These are phyloP conservation scores for Leishmania major DNA, from an alignment of 208 protist species.

Conservation along the genomic window DNA sequence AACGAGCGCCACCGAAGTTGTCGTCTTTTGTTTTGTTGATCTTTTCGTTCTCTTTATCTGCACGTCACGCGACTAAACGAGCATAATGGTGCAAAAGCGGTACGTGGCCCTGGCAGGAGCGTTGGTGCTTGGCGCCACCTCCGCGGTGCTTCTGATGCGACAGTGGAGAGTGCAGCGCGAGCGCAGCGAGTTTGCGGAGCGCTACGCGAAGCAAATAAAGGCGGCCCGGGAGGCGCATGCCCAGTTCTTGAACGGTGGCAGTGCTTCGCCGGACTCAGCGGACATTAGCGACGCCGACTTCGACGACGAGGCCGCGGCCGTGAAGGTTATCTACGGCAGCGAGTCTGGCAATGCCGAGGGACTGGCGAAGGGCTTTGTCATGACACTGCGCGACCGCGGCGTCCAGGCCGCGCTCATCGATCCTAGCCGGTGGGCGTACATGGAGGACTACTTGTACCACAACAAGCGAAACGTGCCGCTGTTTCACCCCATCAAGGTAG, in stretches of 20 bases:
- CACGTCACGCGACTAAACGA: not conserved
- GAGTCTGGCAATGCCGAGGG: constrained; percentile 72
- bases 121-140: constrained; percentile 4
- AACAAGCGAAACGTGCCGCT: constrained; percentile 23
- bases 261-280: constrained; percentile 5
- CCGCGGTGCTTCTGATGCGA: constrained; percentile 8
- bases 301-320: not conserved
- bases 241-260: not conserved
- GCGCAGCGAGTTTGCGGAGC: constrained; percentile 41
- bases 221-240: constrained; percentile 20
- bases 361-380: constrained; percentile 61
- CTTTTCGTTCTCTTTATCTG: not conserved
- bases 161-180: constrained; percentile 18
- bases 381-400: constrained; percentile 52
- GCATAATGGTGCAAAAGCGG: constrained; percentile 3
- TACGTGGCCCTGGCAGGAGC: not conserved
- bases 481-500: constrained; percentile 16
- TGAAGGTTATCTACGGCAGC: constrained; percentile 75
- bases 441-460: constrained; percentile 40
- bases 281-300: constrained; percentile 5
- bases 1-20: not conserved
- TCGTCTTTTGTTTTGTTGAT: not conserved
- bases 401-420: constrained; percentile 59
- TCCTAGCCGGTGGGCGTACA: constrained; percentile 54
- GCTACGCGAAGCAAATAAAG: constrained; percentile 36